Conservation (phyloP, 148 eudicot genomes). For the Arctostaphylos glauca region DNA sequence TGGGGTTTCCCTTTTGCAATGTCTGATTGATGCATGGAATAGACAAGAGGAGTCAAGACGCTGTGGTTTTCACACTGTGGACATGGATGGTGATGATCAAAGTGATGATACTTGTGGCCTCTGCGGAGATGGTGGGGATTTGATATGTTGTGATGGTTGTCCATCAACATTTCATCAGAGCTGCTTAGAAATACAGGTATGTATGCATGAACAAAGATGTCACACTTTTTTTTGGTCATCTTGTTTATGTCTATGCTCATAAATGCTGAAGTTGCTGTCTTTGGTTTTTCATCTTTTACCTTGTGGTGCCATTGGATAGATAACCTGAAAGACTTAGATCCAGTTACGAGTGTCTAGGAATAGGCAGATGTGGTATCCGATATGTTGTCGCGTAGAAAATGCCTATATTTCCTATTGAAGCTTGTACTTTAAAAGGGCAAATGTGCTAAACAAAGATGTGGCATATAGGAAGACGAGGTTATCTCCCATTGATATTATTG, state of each 20-base stretch:
- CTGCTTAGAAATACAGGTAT: slow-evolving; percentile 81
- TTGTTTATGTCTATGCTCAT: not conserved
- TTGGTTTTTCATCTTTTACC: not conserved
- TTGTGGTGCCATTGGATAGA: not conserved
- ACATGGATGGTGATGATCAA: slow-evolving; percentile 82
- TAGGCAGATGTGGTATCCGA: not conserved
- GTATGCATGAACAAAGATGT: not conserved
- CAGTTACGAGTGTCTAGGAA: not conserved
- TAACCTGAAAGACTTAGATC: not conserved
- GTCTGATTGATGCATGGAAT: slow-evolving; percentile 92
- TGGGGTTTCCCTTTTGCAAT: slow-evolving; percentile 78
- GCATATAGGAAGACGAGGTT: not conserved
- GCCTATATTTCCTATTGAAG: not conserved
- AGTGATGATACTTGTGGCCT: slow-evolving; percentile 95
- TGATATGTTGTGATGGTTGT: slow-evolving; percentile 98
- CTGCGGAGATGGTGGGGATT: slow-evolving; percentile 97
- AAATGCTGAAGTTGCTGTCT: not conserved
- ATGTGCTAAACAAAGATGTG: not conserved
- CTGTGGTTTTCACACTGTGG: slow-evolving; percentile 53
- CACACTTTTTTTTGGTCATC: slow-evolving; percentile 4
- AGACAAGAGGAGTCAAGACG: slow-evolving; percentile 60
- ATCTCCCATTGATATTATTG: not conserved
- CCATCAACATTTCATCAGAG: slow-evolving; percentile 95
- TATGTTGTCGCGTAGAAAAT: not conserved
- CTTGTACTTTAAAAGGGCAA: not conserved